These are phyloP conservation scores for Cercospora sesami DNA, from an alignment of 2,329 filamentous ascomycete species.

Conservation along the genomic window DNA sequence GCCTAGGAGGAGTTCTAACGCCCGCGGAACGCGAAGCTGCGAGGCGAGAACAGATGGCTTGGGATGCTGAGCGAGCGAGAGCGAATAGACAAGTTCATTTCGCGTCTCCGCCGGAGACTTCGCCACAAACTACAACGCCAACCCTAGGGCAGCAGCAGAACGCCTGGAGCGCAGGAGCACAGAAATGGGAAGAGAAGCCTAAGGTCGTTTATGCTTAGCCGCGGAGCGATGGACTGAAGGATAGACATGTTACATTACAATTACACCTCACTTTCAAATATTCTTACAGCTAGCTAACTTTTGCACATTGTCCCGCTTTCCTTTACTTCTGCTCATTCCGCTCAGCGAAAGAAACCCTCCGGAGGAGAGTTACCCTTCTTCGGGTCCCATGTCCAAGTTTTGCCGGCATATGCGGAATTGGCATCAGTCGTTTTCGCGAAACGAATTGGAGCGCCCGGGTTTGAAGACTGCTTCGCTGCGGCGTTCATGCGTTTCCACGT, in stretches of 20 bases:
- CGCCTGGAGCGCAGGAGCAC: background rate
- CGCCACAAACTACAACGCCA: background rate
- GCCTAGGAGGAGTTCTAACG: background rate
- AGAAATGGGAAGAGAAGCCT: conserved; percentile 10
- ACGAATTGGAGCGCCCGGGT: background rate
- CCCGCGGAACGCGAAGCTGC: conserved; percentile 3
- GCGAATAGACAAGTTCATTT: background rate
- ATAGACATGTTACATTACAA: background rate
- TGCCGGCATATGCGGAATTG: background rate
- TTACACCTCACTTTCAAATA: background rate
- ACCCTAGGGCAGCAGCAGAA: background rate
- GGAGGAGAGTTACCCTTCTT: background rate
- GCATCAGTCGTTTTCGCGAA: background rate
- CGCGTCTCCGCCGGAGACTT: background rate
- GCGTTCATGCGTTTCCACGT: background rate
- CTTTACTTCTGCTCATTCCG: background rate
- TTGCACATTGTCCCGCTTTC: background rate
- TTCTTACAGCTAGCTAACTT: background rate
- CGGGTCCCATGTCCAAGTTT: background rate
- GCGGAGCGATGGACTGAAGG: background rate
- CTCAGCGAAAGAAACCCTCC: background rate
- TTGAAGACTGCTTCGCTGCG: background rate
- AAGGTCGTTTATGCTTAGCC: conserved; percentile 10
- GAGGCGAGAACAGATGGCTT: conserved; percentile 9
- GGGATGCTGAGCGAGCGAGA: conserved; percentile 7